A percentile compares a stretch with the other conserved stretches of the same genome.
phyloP scores from a whole-genome alignment of 1,139 yeast genomes.

The Pneumocystis canis region DNA sequence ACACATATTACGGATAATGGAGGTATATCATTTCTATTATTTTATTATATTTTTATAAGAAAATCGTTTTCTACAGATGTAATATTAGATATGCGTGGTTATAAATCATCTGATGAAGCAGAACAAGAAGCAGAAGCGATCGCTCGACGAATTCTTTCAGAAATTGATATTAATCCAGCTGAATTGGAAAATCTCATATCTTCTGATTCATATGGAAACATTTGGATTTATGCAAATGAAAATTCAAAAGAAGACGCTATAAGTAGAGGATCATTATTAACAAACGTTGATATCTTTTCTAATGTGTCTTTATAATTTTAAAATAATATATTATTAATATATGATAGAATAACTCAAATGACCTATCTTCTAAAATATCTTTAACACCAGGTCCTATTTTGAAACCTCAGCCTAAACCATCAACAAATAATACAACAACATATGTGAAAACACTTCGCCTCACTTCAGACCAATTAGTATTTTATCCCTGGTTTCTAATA shows the following conservation, averaged over 20 bases:
- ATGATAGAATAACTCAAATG: background rate
- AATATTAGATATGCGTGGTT: constrained; percentile 89
- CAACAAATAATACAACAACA: constrained; percentile 12
- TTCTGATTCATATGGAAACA: constrained; percentile 58
- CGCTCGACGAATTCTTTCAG: constrained; percentile 52
- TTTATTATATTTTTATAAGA: background rate
- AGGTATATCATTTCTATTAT: background rate
- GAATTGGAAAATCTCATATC: constrained; percentile 31
- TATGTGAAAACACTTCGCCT: constrained; percentile 75
- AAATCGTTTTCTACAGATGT: constrained; percentile 34
- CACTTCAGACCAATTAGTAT: constrained; percentile 69
- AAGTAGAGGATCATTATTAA: background rate
- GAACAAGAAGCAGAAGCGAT: constrained; percentile 35
- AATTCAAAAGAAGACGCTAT: constrained; percentile 18
- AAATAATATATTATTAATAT: background rate
- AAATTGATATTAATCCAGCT: constrained; percentile 27
- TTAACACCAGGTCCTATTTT: constrained; percentile 5
- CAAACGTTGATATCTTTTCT: background rate
- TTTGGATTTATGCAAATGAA: constrained; percentile 42
- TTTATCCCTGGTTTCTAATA: background rate
- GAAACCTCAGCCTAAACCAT: constrained; percentile 11
- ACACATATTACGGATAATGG: constrained; percentile 82
- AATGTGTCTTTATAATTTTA: background rate
- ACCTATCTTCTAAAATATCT: constrained; percentile 12
- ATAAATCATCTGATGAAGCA: constrained; percentile 71